phyloP scores from a whole-genome alignment of 1,284 basidiomycete species.

The Schizopora paradoxa region DNA sequence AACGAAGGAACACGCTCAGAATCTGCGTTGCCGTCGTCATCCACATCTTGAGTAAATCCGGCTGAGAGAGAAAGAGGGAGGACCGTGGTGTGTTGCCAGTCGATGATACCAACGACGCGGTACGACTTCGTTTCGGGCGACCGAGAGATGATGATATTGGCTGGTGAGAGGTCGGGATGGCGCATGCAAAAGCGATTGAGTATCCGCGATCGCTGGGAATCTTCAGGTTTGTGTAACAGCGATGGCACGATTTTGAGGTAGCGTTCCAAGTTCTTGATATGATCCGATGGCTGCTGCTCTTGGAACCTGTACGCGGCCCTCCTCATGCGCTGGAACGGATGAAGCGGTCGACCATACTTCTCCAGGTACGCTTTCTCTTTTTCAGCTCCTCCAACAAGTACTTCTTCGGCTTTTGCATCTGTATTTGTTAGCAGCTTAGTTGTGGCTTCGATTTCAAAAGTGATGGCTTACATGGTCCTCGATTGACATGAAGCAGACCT shows the following conservation, averaged over 20 bases:
- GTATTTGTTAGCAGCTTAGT: conserved; percentile 32
- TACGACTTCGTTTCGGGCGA: conserved; percentile 29
- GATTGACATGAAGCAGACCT: conserved; percentile 39
- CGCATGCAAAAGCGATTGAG: conserved; percentile 37
- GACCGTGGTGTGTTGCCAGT: conserved; percentile 41
- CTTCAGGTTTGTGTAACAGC: conserved; percentile 32
- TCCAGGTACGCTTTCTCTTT: conserved; percentile 49
- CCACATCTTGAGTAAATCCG: conserved; percentile 36
- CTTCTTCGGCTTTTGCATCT: conserved; percentile 44
- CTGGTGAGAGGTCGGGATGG: conserved; percentile 38
- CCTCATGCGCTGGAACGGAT: conserved; percentile 41
- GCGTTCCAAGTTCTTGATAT: conserved; percentile 34
- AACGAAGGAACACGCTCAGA: conserved; percentile 38
- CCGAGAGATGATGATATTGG: conserved; percentile 35
- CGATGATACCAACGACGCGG: conserved; percentile 32
- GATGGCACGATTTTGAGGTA: conserved; percentile 35
- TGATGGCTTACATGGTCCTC: conserved; percentile 45
- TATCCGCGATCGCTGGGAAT: too few relatives aligned
- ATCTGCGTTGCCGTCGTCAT: conserved; percentile 40
- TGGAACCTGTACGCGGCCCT: conserved; percentile 42
- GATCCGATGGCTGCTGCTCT: conserved; percentile 42
- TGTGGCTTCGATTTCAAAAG: conserved; percentile 24
- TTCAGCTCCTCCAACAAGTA: conserved; percentile 37
- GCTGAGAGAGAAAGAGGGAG: conserved; percentile 43
- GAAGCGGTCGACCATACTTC: conserved; percentile 42